Percentiles rank a stretch among this genome's conserved stretches.
These are phyloP conservation scores for Naganishia kalamii DNA, from an alignment of 768 basidiomycete genomes.

Conservation along the genomic window DNA sequence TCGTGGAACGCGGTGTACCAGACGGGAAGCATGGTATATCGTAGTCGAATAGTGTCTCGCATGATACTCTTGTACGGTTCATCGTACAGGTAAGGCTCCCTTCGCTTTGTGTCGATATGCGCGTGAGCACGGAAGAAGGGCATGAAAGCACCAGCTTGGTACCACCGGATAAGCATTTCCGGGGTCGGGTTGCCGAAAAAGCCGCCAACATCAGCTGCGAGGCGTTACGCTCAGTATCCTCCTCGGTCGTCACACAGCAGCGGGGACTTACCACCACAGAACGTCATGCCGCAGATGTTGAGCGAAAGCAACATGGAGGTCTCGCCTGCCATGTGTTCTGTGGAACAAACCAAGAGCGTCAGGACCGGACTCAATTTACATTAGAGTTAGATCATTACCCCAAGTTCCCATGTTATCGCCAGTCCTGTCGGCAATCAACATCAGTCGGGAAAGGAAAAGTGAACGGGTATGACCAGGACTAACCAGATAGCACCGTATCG, in stretches of 20 bases:
- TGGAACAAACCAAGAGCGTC: not conserved
- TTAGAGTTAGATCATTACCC: constrained; percentile 45
- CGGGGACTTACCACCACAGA: constrained; percentile 69
- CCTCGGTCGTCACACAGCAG: not conserved
- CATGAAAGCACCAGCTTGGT: constrained; percentile 86
- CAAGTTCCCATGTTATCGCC: constrained; percentile 96
- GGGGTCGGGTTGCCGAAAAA: constrained; percentile 95
- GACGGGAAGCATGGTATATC: constrained; percentile 79
- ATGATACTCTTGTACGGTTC: constrained; percentile 82
- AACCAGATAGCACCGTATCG: constrained; percentile 91
- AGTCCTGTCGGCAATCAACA: constrained; percentile 49
- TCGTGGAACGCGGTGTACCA: constrained; percentile 99
- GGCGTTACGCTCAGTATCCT: constrained; percentile 9
- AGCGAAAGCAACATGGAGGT: constrained; percentile 88
- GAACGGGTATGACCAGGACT: not conserved
- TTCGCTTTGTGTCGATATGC: constrained; percentile 93
- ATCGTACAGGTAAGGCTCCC: constrained; percentile 87
- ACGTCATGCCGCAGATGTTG: constrained; percentile 82
- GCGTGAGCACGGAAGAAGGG: constrained; percentile 99
- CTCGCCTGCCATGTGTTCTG: constrained; percentile 85
- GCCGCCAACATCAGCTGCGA: constrained; percentile 88
- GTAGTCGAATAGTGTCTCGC: constrained; percentile 66
- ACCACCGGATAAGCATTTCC: constrained; percentile 95
- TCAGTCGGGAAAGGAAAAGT: not conserved
- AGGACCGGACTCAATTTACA: not conserved